Conservation (phyloP, 495 filamentous ascomycete genomes). For the Aspergillus hancockii region DNA sequence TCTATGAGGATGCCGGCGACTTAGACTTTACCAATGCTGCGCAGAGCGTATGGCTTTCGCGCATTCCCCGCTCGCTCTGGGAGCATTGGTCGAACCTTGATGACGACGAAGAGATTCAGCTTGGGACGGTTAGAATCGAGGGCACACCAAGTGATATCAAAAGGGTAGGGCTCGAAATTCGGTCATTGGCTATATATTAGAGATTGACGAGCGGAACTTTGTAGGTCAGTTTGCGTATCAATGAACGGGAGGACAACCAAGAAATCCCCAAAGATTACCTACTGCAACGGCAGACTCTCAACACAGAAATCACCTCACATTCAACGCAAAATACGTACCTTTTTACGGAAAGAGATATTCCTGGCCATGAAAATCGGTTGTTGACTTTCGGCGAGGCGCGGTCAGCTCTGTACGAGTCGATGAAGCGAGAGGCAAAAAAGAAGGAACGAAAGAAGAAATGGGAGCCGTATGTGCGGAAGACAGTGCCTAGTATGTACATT, state of each 20-base stretch:
- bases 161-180: conserved; percentile 39
- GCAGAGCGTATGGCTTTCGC: conserved; percentile 67
- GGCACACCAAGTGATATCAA: conserved; percentile 52
- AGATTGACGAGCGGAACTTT: background rate
- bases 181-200: background rate
- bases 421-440: conserved; percentile 49
- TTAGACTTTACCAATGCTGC: conserved; percentile 67
- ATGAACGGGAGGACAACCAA: conserved; percentile 58
- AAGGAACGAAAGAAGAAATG: conserved; percentile 59
- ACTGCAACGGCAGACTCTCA: conserved; percentile 59
- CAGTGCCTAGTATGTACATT: conserved; percentile 70
- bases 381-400: conserved; percentile 46
- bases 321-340: conserved; percentile 74
- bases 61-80: conserved; percentile 78
- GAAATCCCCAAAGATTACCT: conserved; percentile 81
- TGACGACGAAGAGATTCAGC: conserved; percentile 64
- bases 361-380: conserved; percentile 64
- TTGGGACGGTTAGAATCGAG: conserved; percentile 76
- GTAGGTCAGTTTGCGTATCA: conserved; percentile 54
- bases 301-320: conserved; percentile 47
- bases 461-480: conserved; percentile 71
- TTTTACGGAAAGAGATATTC: conserved; percentile 89
- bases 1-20: conserved; percentile 88
- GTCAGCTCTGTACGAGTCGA: conserved; percentile 47
- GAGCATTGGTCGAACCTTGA: conserved; percentile 60